Evolutionary conservation across 164 flowering plant genomes (phyloP).

Genomic region (Kalanchoe fedtschenkoi): DNA sequence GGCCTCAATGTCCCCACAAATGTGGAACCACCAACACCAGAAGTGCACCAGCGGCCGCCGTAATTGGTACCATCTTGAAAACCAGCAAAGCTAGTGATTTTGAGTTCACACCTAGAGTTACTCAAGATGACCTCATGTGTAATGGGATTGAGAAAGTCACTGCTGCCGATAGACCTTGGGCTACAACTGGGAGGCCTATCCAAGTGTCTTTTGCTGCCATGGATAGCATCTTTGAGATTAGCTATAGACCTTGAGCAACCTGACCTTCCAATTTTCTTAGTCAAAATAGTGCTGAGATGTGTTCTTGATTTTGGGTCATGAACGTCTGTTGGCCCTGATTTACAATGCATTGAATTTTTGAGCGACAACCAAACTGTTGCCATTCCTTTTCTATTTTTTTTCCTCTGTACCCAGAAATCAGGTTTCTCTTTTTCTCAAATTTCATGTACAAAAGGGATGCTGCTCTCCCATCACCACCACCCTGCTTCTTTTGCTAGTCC

Average conservation of each 20-base stretch:
- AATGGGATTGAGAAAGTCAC: slow-evolving; percentile 82
- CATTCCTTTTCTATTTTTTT: slow-evolving; percentile 24
- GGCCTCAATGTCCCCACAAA: slow-evolving; percentile 85
- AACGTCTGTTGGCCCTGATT: slow-evolving; percentile 75
- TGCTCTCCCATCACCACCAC: too few species aligned
- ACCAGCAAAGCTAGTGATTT: slow-evolving; percentile 56
- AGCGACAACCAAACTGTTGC: slow-evolving; percentile 89
- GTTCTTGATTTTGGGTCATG: slow-evolving; percentile 64
- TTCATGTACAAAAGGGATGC: background rate
- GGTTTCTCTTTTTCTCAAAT: background rate
- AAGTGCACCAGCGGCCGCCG: slow-evolving; percentile 17
- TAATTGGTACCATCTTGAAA: slow-evolving; percentile 20
- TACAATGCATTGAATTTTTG: slow-evolving; percentile 80
- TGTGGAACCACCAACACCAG: slow-evolving; percentile 23
- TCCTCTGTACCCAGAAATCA: slow-evolving; percentile 11
- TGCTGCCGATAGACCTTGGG: slow-evolving; percentile 95
- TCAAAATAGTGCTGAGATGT: slow-evolving; percentile 55
- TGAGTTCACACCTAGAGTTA: slow-evolving; percentile 83
- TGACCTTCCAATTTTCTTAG: slow-evolving; percentile 58
- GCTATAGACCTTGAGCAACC: slow-evolving; percentile 97
- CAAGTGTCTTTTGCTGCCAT: slow-evolving; percentile 75
- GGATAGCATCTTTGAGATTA: slow-evolving; percentile 89
- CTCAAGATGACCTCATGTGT: slow-evolving; percentile 86
- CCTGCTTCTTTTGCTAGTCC: too few species aligned
- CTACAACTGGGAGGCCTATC: slow-evolving; percentile 80